Base-by-base conservation (phyloP, 139 green algal species). In the Nannochloris sp. region DNA sequence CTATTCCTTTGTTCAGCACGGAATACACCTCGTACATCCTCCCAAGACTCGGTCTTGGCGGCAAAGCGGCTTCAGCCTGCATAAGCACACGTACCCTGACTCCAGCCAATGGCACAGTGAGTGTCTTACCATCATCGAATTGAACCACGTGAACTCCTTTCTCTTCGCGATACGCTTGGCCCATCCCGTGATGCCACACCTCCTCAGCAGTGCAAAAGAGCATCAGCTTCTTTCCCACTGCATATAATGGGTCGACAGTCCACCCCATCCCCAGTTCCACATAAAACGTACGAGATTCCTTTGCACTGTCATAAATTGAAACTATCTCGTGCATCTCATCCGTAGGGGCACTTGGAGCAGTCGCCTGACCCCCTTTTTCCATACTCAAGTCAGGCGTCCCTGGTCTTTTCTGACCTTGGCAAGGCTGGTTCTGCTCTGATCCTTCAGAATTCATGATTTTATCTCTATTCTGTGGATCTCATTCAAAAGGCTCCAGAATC, bases 171-270 rank as follows among this genome's bases (percentile, higher is more conserved):
- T 70, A 83, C 0, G 14, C 10, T 2, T 34, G 48, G 15, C 83
- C 78, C 1, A 16, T 68, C 18, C 83, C 84, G 2, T 68, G 48
- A 53, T 78, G 90, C 81, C 85, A 92, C 16, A 74, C 79, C 14
- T 83, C 74, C 25, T 91, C 85, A 0, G 66, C 48, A 0, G 60
- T 60, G 81, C 85, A 92, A 29, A 64, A 72, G 2, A 92, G 64
- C 5, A 78, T 73, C 54, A 92, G 19, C 10, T 62, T 48, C 2
- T 78, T 61, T 2, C 75, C 78, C 43, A 86, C 68, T 40, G 87
- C 56, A 23, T 49, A 63, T 23, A 69, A 21, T 23, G 78, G 57
- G 9, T 34, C 43, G 12, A 85, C n/a, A 34, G 44, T 57, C 4
- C 61, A 40, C 0, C 51, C 67, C 1, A 80, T 62, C 43, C 84